Base-by-base conservation (phyloP, 139 green algal genomes). In the Chlamydomonas sp. region DNA sequence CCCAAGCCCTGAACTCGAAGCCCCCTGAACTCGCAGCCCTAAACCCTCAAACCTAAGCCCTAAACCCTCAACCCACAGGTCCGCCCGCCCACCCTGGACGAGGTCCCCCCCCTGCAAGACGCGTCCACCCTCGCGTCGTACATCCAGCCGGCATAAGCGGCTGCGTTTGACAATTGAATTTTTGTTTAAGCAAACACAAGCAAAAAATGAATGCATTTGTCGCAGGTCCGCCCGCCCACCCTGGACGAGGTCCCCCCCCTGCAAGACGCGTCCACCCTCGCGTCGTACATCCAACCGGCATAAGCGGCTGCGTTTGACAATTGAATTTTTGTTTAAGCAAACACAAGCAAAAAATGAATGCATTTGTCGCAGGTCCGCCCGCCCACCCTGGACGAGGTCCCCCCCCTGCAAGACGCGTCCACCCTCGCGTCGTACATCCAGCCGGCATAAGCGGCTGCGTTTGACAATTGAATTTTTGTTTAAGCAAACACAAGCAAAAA, bases 141-240 rank as follows among this genome's bases (percentile, higher is more conserved):
- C 73, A 77, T 96, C 67, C 75, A 95, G 65, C 90, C 89, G 5
- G 85, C 81, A 3, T 73, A 82, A 48, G 91, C 91, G 73, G 74
- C 83, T 43, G 87, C 87, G 37, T 77, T 95, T 38, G 35, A 92
- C 5, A 66, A 86, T n/a, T n/a, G n/a, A n/a, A n/a, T n/a, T n/a
- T n/a, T n/a, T n/a, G n/a, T n/a, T n/a, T n/a, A n/a, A n/a, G n/a
- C n/a, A n/a, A n/a, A 54, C 20, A 26, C 43, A 16, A 22, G 22
- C n/a, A 16, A 10, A 34, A 57, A 54, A 26, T 13, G 16, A 16
- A 16, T 13, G 16, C 13, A 16, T 13, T 6, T 22, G 22, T 16
- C 6, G 6, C 13, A 68, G 4, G 67, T 92, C 43, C 74, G 83
- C 37, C 81, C 87, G 3, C 87, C 87, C 3, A 26, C 6, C 54